A percentile compares a stretch with the other conserved stretches of the same genome.
Evolutionary conservation across 208 protist species (phyloP).

Genomic region (Strigomonas galati): DNA sequence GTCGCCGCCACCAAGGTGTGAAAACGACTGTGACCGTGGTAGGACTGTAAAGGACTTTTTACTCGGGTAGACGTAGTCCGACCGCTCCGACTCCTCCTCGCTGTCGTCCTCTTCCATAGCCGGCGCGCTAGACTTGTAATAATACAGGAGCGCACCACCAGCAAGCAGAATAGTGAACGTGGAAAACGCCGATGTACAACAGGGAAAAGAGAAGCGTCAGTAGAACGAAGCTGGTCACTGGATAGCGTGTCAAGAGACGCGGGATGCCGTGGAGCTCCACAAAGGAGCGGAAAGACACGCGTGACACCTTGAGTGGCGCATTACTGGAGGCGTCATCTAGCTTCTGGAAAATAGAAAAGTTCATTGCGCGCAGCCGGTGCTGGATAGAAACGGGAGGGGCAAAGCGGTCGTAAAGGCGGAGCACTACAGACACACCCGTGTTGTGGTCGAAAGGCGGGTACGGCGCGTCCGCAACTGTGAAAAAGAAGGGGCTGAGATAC

Average conservation of each 20-base stretch:
- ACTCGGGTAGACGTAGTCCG: conserved; percentile 7
- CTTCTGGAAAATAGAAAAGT: conserved; percentile 65
- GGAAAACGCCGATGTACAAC: background rate
- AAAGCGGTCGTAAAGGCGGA: conserved; percentile 62
- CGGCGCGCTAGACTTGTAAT: background rate
- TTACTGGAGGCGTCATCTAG: conserved; percentile 1
- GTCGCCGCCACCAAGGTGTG: background rate
- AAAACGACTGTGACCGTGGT: background rate
- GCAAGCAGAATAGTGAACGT: background rate
- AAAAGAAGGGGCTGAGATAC: conserved; percentile 24
- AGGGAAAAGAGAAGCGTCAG: conserved; percentile 20
- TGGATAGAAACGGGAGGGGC: conserved; percentile 53
- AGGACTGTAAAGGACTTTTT: conserved; percentile 12
- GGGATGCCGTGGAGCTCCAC: conserved; percentile 52
- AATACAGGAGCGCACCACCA: background rate
- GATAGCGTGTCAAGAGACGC: conserved; percentile 48
- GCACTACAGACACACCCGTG: conserved; percentile 49
- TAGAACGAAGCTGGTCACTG: conserved; percentile 38
- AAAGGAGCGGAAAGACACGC: conserved; percentile 46
- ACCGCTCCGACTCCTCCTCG: conserved; percentile 6
- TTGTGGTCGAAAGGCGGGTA: conserved; percentile 43
- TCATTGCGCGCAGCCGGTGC: conserved; percentile 64
- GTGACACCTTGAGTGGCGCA: conserved; percentile 29
- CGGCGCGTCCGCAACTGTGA: conserved; percentile 9
- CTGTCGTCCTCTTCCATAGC: background rate